Conservation (phyloP, 345 rosid genomes). For the Geranium brycei region DNA sequence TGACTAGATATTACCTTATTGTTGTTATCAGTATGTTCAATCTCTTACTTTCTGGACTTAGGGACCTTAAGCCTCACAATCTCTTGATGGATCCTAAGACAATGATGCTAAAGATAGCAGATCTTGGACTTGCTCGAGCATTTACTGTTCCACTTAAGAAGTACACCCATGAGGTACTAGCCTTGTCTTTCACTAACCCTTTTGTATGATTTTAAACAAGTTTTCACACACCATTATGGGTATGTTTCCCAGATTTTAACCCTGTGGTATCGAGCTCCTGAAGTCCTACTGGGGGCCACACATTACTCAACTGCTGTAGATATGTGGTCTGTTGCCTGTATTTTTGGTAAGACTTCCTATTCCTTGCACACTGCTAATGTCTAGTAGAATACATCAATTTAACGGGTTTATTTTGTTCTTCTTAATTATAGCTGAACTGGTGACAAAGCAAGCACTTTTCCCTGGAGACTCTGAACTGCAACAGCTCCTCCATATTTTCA, state of each 20-base stretch:
- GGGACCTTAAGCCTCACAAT: constrained; percentile 97
- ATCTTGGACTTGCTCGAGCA: constrained; percentile 85
- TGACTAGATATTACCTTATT: not conserved
- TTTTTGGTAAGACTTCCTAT: constrained; percentile 46
- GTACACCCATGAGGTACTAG: constrained; percentile 64
- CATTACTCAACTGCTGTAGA: constrained; percentile 97
- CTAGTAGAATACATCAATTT: not conserved
- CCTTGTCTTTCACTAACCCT: no score
- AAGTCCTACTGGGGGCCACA: constrained; percentile 84
- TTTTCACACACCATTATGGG: no score
- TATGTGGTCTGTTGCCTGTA: constrained; percentile 91
- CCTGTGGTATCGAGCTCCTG: constrained; percentile 95
- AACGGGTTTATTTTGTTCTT: not conserved
- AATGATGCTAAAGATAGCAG: constrained; percentile 76
- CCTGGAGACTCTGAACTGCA: constrained; percentile 94
- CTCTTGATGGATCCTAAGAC: constrained; percentile 72
- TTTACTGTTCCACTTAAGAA: constrained; percentile 87
- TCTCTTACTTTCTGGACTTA: constrained; percentile 6
- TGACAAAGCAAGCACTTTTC: constrained; percentile 74
- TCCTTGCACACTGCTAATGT: not conserved
- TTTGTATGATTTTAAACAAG: no score
- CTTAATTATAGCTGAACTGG: constrained; percentile 51
- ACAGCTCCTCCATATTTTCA: constrained; percentile 90
- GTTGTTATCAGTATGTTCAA: not conserved
- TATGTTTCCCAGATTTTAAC: constrained; percentile 50